Conservation (phyloP, 164 flowering plant genomes). For the Saururus chinensis region DNA sequence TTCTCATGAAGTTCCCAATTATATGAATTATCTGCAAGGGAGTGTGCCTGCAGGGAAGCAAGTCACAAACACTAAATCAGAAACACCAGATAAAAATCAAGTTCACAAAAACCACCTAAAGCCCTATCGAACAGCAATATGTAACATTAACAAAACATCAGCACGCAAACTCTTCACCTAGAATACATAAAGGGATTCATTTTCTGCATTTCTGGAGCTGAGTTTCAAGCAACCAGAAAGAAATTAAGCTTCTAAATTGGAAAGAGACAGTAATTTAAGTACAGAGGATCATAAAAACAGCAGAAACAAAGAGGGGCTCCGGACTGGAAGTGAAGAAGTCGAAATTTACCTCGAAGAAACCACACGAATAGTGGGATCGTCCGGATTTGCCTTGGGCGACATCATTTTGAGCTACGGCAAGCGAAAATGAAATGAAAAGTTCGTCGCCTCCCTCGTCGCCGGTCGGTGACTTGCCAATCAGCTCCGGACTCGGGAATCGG, state of each 20-base stretch:
- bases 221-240: not conserved
- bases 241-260: not conserved
- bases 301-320: not conserved
- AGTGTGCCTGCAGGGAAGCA: conserved; percentile 47
- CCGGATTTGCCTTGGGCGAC: conserved; percentile 18
- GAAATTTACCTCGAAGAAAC: conserved; percentile 10
- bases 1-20: conserved; percentile 66
- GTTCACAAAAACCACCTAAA: not conserved
- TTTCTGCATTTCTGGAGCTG: too few relatives aligned
- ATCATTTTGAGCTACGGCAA: conserved; percentile 9
- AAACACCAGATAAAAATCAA: too few relatives aligned
- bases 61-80: not conserved
- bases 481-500: not conserved
- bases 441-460: not conserved
- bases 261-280: not conserved
- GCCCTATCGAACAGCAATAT: not conserved
- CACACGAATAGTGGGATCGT: conserved; percentile 8
- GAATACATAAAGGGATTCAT: too few relatives aligned
- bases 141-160: too few relatives aligned
- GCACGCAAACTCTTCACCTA: too few relatives aligned
- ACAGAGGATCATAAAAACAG: not conserved
- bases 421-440: not conserved
- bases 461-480: not conserved
- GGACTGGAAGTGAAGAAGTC: not conserved
- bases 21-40: conserved; percentile 80